These are phyloP conservation scores for Furcasterigmium sp. DNA, from an alignment of 2,329 filamentous ascomycete genomes.

Conservation along the genomic window DNA sequence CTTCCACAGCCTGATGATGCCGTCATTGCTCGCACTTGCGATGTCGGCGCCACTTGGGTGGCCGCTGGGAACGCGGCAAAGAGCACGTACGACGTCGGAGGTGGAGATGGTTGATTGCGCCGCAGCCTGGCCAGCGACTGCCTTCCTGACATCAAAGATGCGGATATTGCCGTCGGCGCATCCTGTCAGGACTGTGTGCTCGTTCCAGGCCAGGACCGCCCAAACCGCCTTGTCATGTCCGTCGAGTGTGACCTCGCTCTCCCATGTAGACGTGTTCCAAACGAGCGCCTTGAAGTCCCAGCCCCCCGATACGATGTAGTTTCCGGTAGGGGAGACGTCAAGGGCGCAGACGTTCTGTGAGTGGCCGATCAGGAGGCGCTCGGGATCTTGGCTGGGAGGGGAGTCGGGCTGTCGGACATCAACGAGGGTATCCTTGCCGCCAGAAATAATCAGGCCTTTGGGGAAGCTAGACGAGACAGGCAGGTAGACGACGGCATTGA, in stretches of 20 bases:
- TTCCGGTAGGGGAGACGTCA: constrained; percentile 68
- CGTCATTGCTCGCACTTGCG: constrained; percentile 91
- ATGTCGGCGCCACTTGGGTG: constrained; percentile 86
- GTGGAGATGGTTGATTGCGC: constrained; percentile 54
- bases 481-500: constrained; percentile 79
- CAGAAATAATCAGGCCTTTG: constrained; percentile 78
- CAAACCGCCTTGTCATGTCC: constrained; percentile 79
- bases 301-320: constrained; percentile 79
- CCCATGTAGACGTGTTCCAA: constrained; percentile 85
- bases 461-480: constrained; percentile 63
- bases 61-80: constrained; percentile 70
- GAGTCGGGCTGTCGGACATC: constrained; percentile 74
- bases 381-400: constrained; percentile 67
- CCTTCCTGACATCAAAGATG: constrained; percentile 67
- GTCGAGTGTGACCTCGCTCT: constrained; percentile 60
- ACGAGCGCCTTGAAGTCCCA: constrained; percentile 89
- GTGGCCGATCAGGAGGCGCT: constrained; percentile 82
- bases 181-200: constrained; percentile 78
- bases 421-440: constrained; percentile 88
- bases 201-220: constrained; percentile 82
- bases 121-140: constrained; percentile 49
- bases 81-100: constrained; percentile 79
- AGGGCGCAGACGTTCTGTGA: constrained; percentile 82
- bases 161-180: constrained; percentile 89
- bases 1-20: constrained; percentile 82